Base-by-base conservation (phyloP, 2,329 filamentous ascomycete species). In the Bipolaris bicolor region DNA sequence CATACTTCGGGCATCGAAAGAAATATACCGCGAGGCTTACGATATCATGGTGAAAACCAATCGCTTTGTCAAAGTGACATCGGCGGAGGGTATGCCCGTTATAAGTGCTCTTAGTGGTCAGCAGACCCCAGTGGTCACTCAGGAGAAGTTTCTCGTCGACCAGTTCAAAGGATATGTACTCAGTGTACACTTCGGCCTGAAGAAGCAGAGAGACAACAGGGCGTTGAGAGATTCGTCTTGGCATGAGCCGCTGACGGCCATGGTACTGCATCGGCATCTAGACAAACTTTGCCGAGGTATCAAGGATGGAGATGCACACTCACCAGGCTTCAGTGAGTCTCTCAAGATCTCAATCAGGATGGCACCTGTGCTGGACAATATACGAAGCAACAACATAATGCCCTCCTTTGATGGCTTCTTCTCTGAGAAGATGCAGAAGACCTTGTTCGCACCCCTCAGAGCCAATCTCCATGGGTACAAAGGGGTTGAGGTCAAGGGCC, bases 21-120 rank as follows among this genome's bases (percentile, higher is more conserved):
- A 52, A 40, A 52, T 16, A 47, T 31, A 56, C 20, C 24, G 11
- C 2, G 53, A 56, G 26, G 49, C 48, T 22, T 56, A 52, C 16
- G 45, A 57, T 34, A 44, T 55, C 22, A 57, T 64, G 64, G 47
- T 64, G 26, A 65, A 65, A 34, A 62, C 51, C 3, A 65, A 66
- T 20, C 60, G 59, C 9, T 68, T 65, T 41, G 57, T 65, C 10
- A 56, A 48, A 13, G 37, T 63, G 9, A 52, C 54, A 9, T 55
- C 52, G 1, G 50, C 18, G 15, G 2, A 31, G 16, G 16, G 61
- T 49, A 26, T 64, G 2, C 60, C 58, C 2, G 3, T 67, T 4
- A 40, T 37, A 7, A 1, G 24, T 5, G n/a, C 58, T 6, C 13
- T 63, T 10, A 36, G 20, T 5, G 51, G 49, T 33, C 22, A 51